Evolutionary conservation across 805 yeast genomes (phyloP).

Genomic region (Lipomyces starkeyi): DNA sequence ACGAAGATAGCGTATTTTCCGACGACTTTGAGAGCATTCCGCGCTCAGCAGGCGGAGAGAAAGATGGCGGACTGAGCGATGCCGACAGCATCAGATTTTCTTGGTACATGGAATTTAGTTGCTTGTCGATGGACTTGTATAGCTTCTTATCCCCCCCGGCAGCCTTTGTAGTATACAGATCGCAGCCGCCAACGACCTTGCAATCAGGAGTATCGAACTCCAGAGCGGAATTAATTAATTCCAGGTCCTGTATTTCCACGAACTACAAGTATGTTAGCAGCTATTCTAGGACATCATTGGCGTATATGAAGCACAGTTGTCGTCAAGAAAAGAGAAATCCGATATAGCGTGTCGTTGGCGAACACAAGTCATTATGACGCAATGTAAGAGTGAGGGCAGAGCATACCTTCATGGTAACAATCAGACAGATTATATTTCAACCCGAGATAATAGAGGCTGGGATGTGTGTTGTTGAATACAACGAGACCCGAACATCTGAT

Average conservation of each 20-base stretch:
- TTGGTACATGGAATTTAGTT: constrained; percentile 59
- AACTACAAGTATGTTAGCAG: constrained; percentile 55
- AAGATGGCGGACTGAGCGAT: constrained; percentile 37
- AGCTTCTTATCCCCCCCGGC: constrained; percentile 88
- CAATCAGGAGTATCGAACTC: constrained; percentile 78
- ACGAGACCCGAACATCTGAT: neutral
- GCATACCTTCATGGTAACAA: constrained; percentile 23
- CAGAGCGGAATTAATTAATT: constrained; percentile 83
- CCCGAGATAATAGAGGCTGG: neutral
- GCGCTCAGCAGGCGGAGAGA: constrained; percentile 41
- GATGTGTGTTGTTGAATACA: neutral
- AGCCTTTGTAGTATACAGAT: constrained; percentile 88
- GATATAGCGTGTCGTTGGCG: neutral
- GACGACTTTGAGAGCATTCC: constrained; percentile 19
- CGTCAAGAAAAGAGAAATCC: neutral
- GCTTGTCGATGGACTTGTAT: constrained; percentile 84
- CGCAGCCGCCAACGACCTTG: constrained; percentile 86
- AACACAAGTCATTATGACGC: neutral
- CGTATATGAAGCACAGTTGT: neutral
- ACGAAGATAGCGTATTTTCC: constrained; percentile 15
- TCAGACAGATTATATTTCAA: neutral
- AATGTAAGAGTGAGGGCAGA: neutral
- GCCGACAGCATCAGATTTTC: constrained; percentile 38
- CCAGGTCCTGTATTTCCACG: constrained; percentile 92
- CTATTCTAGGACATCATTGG: neutral